These are phyloP conservation scores for Pseudonitzschia pungens DNA, from an alignment of 108 stramenopile genomes.

Conservation along the genomic window DNA sequence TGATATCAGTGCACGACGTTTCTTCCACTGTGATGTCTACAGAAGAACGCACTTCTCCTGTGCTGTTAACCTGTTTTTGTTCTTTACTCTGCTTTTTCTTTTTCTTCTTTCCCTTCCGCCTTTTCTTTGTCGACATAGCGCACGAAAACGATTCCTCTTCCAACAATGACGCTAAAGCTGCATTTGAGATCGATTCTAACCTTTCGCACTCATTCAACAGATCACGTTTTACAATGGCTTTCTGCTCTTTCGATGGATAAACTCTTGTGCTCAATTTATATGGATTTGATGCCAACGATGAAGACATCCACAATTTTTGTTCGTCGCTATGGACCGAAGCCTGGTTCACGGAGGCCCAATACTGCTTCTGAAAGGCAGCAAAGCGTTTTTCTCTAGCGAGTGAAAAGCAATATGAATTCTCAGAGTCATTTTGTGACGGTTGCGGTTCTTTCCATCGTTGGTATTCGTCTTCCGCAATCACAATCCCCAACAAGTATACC, in stretches of 20 bases:
- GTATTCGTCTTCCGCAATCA: slow-evolving; percentile 11
- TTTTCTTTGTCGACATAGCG: not conserved
- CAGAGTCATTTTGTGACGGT: not conserved
- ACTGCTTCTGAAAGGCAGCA: slow-evolving; percentile 10
- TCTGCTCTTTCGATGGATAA: not conserved
- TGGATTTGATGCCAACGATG: not conserved
- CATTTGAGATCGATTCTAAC: not conserved
- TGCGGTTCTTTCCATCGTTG: not conserved
- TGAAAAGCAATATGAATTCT: not conserved
- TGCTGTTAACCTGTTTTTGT: no score
- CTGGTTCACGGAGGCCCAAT: not conserved
- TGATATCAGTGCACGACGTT: not conserved
- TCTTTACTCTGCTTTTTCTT: not conserved
- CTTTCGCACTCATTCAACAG: not conserved
- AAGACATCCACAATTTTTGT: not conserved
- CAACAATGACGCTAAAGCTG: not conserved
- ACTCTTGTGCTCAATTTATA: not conserved
- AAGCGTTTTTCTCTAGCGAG: slow-evolving; percentile 1
- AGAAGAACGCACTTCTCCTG: not conserved
- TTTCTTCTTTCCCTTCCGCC: not conserved
- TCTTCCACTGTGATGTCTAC: not conserved
- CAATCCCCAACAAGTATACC: slow-evolving; percentile 7
- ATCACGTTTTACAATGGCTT: not conserved
- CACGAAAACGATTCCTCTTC: not conserved
- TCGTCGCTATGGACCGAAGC: not conserved